A percentile compares a stretch with the other conserved stretches of the same genome.
phyloP scores from a whole-genome alignment of 768 basidiomycete species.

The Tricholoma flavovirens region DNA sequence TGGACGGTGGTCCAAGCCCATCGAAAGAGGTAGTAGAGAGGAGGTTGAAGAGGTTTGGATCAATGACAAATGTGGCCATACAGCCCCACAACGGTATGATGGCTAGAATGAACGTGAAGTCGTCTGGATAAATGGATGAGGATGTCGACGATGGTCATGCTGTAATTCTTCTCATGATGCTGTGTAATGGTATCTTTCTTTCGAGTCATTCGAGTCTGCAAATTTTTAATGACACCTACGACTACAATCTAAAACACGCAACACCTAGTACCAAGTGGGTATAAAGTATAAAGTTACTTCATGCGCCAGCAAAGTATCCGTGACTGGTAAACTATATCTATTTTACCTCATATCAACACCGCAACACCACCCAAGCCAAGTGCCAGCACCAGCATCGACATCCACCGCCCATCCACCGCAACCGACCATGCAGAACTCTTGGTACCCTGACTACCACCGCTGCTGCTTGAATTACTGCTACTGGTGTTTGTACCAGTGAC shows the following conservation, averaged over 20 bases:
- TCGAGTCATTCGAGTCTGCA: too few relatives aligned
- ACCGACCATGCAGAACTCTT: neutral
- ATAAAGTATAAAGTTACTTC: too few relatives aligned
- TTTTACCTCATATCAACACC: neutral
- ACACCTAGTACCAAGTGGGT: too few relatives aligned
- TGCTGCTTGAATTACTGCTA: neutral
- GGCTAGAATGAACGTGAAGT: neutral
- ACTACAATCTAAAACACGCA: too few relatives aligned
- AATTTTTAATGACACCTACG: too few relatives aligned
- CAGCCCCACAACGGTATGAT: neutral
- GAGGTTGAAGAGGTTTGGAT: conserved; percentile 30
- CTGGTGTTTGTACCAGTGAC: conserved; percentile 6
- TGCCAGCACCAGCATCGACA: neutral
- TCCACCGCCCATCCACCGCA: neutral
- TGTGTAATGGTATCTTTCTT: too few relatives aligned
- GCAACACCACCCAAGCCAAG: neutral
- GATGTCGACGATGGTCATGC: neutral
- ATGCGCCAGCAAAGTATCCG: too few relatives aligned
- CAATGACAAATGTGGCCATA: conserved; percentile 7
- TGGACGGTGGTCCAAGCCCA: conserved; percentile 36
- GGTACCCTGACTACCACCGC: neutral
- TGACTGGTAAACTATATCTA: too few relatives aligned
- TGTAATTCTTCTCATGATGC: neutral
- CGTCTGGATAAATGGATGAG: neutral
- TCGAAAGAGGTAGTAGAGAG: conserved; percentile 38